Conservation (phyloP, 176 grass and related monocot species). For the Aegilops bicornis region DNA sequence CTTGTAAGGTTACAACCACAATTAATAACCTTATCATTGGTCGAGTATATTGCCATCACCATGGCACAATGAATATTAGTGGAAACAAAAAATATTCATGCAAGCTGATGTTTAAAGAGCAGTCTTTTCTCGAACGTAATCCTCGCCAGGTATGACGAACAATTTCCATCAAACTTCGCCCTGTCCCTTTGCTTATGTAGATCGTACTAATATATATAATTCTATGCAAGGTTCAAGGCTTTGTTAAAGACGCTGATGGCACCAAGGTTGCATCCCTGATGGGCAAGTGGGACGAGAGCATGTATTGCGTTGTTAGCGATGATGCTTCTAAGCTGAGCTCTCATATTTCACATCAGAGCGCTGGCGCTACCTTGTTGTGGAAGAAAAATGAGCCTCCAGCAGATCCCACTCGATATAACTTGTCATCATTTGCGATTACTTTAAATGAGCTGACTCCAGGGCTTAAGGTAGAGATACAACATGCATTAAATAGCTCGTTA, state of each 20-base stretch:
- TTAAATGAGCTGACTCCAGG: conserved; percentile 72
- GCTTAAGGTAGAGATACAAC: conserved; percentile 58
- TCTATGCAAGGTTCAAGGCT: conserved; percentile 69
- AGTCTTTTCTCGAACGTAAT: conserved; percentile 78
- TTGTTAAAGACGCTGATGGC: conserved; percentile 53
- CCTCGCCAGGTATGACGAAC: conserved; percentile 65
- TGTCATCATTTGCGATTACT: conserved; percentile 88
- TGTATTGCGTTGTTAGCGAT: conserved; percentile 48
- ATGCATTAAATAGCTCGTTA: neutral
- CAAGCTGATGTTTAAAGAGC: conserved; percentile 83
- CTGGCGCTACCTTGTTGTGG: conserved; percentile 71
- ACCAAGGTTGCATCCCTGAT: conserved; percentile 61
- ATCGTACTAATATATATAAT: conserved; percentile 47
- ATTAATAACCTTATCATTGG: conserved; percentile 94
- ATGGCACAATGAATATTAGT: conserved; percentile 79
- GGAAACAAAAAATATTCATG: conserved; percentile 74
- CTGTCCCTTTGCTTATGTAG: neutral
- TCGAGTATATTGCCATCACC: conserved; percentile 81
- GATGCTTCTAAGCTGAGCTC: conserved; percentile 39
- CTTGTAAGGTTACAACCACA: conserved; percentile 72
- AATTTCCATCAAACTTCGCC: neutral
- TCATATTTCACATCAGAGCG: conserved; percentile 20
- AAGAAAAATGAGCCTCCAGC: conserved; percentile 66
- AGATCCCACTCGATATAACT: conserved; percentile 84
- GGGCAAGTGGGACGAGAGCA: conserved; percentile 85